These are phyloP conservation scores for Hygrophila difformis DNA, from an alignment of 257 asterid species.

Conservation along the genomic window DNA sequence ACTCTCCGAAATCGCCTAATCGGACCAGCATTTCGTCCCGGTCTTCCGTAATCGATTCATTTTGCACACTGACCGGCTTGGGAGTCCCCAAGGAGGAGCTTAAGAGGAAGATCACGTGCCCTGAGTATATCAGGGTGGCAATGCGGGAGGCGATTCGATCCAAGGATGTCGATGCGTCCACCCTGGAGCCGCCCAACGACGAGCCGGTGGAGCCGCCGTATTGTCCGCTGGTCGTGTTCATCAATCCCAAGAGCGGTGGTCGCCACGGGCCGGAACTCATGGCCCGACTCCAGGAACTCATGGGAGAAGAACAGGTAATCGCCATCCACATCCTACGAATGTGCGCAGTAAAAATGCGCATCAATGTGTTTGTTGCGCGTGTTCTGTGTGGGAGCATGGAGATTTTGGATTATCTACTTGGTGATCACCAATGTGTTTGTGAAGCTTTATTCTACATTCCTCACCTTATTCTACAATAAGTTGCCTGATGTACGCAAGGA, in stretches of 20 bases:
- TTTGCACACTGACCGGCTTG: conserved; percentile 54
- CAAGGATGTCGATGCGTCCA: conserved; percentile 35
- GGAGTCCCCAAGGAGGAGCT: conserved; percentile 64
- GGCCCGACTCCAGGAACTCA: conserved; percentile 69
- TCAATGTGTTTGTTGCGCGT: conserved; percentile 7
- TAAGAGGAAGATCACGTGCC: conserved; percentile 51
- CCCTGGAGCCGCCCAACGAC: conserved; percentile 30
- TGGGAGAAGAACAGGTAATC: conserved; percentile 94
- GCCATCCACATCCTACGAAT: background rate
- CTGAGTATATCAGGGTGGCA: conserved; percentile 64
- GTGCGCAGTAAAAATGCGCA: background rate
- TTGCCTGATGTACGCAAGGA: background rate
- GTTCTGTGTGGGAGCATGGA: background rate
- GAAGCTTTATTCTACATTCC: background rate
- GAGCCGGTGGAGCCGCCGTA: conserved; percentile 35
- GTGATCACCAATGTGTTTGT: background rate
- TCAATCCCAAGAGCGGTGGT: conserved; percentile 87
- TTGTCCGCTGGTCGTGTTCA: conserved; percentile 57
- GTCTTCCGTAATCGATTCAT: conserved; percentile 58
- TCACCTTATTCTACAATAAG: background rate
- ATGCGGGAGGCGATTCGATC: conserved; percentile 59
- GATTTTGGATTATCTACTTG: background rate
- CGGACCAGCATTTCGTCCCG: conserved; percentile 42
- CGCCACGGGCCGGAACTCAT: conserved; percentile 87
- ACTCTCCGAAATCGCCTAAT: conserved; percentile 24